These are phyloP conservation scores for Crotalaria pallida DNA, from an alignment of 306 rosid species.

Conservation along the genomic window DNA sequence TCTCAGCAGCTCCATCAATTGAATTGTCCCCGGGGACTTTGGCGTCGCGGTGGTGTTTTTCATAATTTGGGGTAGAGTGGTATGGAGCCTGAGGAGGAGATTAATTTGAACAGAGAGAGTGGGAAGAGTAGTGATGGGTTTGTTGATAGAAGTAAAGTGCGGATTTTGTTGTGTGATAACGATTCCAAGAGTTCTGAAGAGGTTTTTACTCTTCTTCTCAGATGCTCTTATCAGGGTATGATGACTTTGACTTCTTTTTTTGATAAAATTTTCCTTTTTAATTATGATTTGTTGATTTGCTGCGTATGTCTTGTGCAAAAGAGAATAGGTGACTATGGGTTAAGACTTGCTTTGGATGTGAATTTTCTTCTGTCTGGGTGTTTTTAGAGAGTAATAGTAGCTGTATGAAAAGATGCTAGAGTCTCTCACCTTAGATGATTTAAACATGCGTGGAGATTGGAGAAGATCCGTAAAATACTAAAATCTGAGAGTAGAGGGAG, in stretches of 20 bases:
- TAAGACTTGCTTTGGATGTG: neutral
- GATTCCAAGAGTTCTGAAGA: slow-evolving; percentile 72
- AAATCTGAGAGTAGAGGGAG: no score
- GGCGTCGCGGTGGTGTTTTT: no score
- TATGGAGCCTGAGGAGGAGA: slow-evolving; percentile 50
- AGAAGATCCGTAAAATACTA: no score
- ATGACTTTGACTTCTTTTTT: neutral
- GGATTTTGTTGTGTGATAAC: slow-evolving; percentile 89
- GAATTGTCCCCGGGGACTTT: no score
- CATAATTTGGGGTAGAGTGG: no score
- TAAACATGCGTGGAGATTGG: neutral
- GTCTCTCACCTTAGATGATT: neutral
- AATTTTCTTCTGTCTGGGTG: no score
- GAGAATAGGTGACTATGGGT: neutral
- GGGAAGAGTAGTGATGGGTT: slow-evolving; percentile 60
- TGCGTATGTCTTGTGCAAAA: neutral
- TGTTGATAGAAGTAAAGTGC: slow-evolving; percentile 87
- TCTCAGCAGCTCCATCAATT: no score
- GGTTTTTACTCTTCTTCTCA: slow-evolving; percentile 71
- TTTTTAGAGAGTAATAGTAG: no score
- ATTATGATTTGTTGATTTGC: neutral
- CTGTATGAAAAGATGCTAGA: no score
- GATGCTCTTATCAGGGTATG: slow-evolving; percentile 88
- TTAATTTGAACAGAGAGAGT: slow-evolving; percentile 58
- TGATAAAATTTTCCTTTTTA: neutral